Conservation (phyloP, 1,284 basidiomycete species). For the Hypsizygus ulmarius region DNA sequence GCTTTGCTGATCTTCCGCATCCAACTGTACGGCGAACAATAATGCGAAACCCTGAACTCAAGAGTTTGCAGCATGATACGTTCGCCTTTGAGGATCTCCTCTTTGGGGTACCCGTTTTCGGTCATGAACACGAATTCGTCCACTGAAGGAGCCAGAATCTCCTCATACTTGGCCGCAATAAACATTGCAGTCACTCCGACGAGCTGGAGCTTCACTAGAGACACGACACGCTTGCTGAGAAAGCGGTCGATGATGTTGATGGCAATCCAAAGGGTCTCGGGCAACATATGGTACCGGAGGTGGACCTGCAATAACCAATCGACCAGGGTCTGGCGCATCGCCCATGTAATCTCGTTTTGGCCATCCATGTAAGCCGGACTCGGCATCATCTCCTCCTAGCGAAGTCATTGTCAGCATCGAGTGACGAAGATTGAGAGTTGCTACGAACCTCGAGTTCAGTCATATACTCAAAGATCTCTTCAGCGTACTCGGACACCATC, state of each 20-base stretch:
- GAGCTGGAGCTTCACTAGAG: slow-evolving; percentile 93
- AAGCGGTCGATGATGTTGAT: slow-evolving; percentile 98
- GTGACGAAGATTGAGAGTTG: background rate
- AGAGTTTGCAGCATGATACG: slow-evolving; percentile 93
- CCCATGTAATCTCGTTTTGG: slow-evolving; percentile 95
- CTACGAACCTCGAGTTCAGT: slow-evolving; percentile 76
- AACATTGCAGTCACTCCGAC: slow-evolving; percentile 98
- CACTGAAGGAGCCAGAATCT: slow-evolving; percentile 91
- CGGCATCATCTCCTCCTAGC: slow-evolving; percentile 85
- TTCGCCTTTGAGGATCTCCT: slow-evolving; percentile 98
- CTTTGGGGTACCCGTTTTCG: slow-evolving; percentile 88
- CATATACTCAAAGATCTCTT: slow-evolving; percentile 99
- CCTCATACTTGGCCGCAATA: slow-evolving; percentile 98
- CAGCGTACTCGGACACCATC: slow-evolving; percentile 98
- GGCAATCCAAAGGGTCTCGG: slow-evolving; percentile 98
- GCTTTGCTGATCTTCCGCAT: slow-evolving; percentile 98
- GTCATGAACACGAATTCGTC: slow-evolving; percentile 99
- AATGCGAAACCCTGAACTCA: slow-evolving; percentile 93
- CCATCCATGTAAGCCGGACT: slow-evolving; percentile 92
- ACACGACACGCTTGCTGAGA: slow-evolving; percentile 89
- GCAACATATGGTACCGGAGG: slow-evolving; percentile 94
- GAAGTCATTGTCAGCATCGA: slow-evolving; percentile 8
- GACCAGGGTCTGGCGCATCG: slow-evolving; percentile 92
- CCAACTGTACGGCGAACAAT: slow-evolving; percentile 99
- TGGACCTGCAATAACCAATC: slow-evolving; percentile 99